These are phyloP conservation scores for Moesziomyces globuligerus DNA, from an alignment of 1,284 basidiomycete species.

Conservation along the genomic window DNA sequence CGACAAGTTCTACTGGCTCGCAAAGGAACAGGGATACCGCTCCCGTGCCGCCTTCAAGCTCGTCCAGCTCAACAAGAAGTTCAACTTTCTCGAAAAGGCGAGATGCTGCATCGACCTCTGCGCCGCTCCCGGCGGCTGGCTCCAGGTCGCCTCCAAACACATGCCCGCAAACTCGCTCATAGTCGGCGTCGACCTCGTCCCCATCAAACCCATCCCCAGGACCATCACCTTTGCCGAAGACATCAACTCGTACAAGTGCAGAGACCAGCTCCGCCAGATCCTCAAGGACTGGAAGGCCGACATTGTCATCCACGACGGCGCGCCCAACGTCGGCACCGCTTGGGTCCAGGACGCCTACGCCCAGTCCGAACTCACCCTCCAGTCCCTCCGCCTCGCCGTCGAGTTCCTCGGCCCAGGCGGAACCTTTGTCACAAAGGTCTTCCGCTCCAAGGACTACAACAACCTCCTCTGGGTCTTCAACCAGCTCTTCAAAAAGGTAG, in stretches of 20 bases:
- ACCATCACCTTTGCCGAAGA: conserved; percentile 93
- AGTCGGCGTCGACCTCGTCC: conserved; percentile 93
- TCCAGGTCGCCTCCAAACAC: conserved; percentile 97
- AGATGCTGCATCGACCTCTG: conserved; percentile 97
- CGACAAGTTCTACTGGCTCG: conserved; percentile 69
- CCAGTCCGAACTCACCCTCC: conserved; percentile 95
- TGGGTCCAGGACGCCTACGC: conserved; percentile 99
- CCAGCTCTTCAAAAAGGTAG: conserved; percentile 94
- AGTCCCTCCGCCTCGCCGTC: conserved; percentile 93
- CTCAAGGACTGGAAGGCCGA: conserved; percentile 99
- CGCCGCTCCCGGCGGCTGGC: conserved; percentile 98
- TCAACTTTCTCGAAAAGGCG: conserved; percentile 86
- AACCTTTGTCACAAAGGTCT: conserved; percentile 97
- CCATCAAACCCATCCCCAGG: conserved; percentile 94
- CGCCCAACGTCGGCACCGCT: conserved; percentile 98
- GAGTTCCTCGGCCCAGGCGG: conserved; percentile 90
- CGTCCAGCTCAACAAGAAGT: conserved; percentile 98
- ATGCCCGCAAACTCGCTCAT: conserved; percentile 97
- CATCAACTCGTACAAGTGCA: conserved; percentile 92
- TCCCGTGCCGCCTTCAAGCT: conserved; percentile 99
- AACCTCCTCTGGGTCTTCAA: conserved; percentile 98
- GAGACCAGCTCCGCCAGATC: conserved; percentile 84
- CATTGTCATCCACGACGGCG: conserved; percentile 98
- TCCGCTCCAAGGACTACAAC: conserved; percentile 98
- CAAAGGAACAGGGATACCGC: conserved; percentile 93